These are phyloP conservation scores for Sphagnum contortum DNA, from an alignment of 225 moss, liverwort and hornwort genomes.

Conservation along the genomic window DNA sequence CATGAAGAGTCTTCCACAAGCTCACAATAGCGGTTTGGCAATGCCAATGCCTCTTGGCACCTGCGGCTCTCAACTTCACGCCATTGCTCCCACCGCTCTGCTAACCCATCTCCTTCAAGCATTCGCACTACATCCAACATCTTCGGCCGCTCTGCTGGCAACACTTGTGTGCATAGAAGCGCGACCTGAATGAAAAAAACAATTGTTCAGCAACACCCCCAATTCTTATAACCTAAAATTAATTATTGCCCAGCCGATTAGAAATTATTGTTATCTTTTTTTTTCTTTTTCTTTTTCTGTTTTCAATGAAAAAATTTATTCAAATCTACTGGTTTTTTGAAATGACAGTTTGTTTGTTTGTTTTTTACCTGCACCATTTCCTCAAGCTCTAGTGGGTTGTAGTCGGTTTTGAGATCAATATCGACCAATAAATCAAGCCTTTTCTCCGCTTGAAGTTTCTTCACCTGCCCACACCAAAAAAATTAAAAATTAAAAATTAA, in stretches of 20 bases:
- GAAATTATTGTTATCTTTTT: no score
- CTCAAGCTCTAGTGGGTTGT: constrained; percentile 13
- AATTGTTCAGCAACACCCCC: no score
- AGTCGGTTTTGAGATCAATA: constrained; percentile 12
- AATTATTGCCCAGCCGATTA: no score
- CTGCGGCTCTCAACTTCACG: constrained; percentile 69
- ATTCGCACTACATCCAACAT: constrained; percentile 86
- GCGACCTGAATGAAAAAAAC: constrained; percentile 42
- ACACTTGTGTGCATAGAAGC: constrained; percentile 76
- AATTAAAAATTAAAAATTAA: not conserved
- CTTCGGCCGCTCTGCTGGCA: constrained; percentile 73
- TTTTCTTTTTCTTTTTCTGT: no score
- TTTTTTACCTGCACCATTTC: constrained; percentile 17
- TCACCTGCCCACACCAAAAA: constrained; percentile 5
- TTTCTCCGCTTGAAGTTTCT: constrained; percentile 18
- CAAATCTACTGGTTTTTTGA: no score
- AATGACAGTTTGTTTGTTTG: no score
- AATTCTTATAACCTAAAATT: no score
- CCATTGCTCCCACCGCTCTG: constrained; percentile 92
- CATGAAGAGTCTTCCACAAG: constrained; percentile 80
- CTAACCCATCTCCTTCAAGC: constrained; percentile 90
- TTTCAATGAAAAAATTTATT: no score
- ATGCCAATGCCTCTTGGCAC: constrained; percentile 44
- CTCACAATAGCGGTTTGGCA: constrained; percentile 75
- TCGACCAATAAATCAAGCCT: constrained; percentile 13